Conservation (phyloP, 2,329 filamentous ascomycete species). For the Lomentospora prolificans region DNA sequence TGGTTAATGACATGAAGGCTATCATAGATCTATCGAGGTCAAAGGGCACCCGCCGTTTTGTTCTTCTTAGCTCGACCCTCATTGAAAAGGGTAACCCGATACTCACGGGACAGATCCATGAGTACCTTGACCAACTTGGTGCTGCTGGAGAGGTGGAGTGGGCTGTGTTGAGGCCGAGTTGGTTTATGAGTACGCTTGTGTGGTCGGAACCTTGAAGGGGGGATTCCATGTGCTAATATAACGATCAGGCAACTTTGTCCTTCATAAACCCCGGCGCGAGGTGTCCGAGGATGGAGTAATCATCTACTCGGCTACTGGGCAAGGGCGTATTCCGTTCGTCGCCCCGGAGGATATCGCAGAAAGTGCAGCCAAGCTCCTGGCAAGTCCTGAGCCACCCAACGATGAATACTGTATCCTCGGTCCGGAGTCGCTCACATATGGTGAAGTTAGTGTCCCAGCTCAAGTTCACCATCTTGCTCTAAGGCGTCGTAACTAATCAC, state of each 20-base stretch:
- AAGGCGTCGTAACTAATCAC: neutral
- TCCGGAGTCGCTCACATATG: constrained; percentile 25
- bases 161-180: constrained; percentile 33
- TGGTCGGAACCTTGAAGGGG: neutral
- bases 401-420: constrained; percentile 28
- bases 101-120: constrained; percentile 25
- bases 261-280: neutral
- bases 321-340: constrained; percentile 36
- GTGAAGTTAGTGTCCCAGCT: constrained; percentile 17
- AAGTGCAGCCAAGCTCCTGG: constrained; percentile 30
- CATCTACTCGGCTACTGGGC: constrained; percentile 31
- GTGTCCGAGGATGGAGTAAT: constrained; percentile 27
- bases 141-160: constrained; percentile 26
- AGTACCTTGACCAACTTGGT: constrained; percentile 27
- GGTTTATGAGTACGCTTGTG: constrained; percentile 32
- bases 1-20: constrained; percentile 22
- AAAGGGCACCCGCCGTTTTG: constrained; percentile 30
- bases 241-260: neutral
- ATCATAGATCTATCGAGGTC: constrained; percentile 31
- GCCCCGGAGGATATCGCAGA: constrained; percentile 35
- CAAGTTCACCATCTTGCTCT: neutral
- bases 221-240: neutral
- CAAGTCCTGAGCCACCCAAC: constrained; percentile 27
- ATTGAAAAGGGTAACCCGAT: constrained; percentile 23
- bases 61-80: constrained; percentile 30